Evolutionary conservation across 1,284 basidiomycete species (phyloP).

Genomic region (Ganoderma resinaceum): DNA sequence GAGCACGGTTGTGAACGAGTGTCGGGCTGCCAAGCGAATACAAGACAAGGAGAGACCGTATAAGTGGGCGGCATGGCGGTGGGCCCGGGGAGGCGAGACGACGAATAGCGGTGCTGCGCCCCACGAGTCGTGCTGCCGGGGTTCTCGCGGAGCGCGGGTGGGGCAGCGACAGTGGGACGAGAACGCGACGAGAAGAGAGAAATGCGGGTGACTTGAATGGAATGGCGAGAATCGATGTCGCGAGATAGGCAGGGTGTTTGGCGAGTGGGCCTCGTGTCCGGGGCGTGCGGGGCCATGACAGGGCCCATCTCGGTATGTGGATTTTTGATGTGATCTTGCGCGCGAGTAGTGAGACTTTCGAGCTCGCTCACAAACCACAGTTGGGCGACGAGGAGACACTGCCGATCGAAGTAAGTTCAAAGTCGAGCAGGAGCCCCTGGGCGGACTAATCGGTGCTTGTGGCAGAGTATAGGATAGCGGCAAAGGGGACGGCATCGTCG

Average conservation of each 20-base stretch:
- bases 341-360: neutral
- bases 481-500: constrained; percentile 1
- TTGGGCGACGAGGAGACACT: neutral
- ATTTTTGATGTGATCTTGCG: constrained; percentile 13
- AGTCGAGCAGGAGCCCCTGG: neutral
- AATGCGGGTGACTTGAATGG: constrained; percentile 4
- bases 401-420: neutral
- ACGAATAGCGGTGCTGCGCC: neutral
- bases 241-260: constrained; percentile 25
- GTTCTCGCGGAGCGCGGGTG: constrained; percentile 3
- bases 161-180: constrained; percentile 5
- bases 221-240: constrained; percentile 23
- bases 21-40: neutral
- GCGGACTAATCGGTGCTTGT: neutral
- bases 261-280: constrained; percentile 29
- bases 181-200: constrained; percentile 1
- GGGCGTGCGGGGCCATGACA: constrained; percentile 28
- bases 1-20: neutral
- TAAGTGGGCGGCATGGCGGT: neutral
- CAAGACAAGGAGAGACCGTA: neutral
- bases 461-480: neutral
- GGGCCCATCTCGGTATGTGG: constrained; percentile 21
- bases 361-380: constrained; percentile 1
- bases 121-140: neutral
- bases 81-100: neutral